phyloP scores from a whole-genome alignment of 208 protist species.

The Leishmania martiniquensis region DNA sequence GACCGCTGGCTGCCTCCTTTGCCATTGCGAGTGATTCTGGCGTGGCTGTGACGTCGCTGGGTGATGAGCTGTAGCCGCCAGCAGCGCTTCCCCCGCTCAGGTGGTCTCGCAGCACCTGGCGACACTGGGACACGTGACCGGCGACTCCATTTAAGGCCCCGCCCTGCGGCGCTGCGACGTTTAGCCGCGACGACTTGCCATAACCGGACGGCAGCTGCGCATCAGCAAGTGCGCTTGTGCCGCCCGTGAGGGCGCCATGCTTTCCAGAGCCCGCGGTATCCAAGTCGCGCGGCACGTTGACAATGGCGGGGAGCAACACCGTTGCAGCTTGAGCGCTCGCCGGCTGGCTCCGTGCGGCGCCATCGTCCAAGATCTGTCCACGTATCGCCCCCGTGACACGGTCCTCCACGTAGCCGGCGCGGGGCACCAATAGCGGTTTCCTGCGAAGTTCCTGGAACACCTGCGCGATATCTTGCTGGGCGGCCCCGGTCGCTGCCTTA shows the following conservation, averaged over 20 bases:
- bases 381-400: constrained; percentile 49
- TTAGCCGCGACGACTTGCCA: constrained; percentile 49
- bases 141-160: neutral
- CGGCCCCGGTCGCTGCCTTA: neutral
- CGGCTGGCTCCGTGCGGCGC: neutral
- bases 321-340: neutral
- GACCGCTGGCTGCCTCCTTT: neutral
- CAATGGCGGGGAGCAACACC: constrained; percentile 8
- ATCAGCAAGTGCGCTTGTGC: neutral
- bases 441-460: constrained; percentile 78
- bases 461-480: constrained; percentile 19
- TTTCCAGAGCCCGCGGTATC: neutral
- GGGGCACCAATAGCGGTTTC: constrained; percentile 68
- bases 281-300: neutral
- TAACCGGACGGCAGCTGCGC: constrained; percentile 52
- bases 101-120: constrained; percentile 24
- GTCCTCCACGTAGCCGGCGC: constrained; percentile 58
- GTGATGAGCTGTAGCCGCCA: neutral
- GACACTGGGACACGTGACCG: neutral
- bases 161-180: neutral
- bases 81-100: neutral
- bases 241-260: neutral
- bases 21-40: neutral
- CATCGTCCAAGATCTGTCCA: constrained; percentile 21
- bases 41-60: constrained; percentile 6